phyloP scores from a whole-genome alignment of 352 stramenopile genomes.

The Pythium pyrilobum region DNA sequence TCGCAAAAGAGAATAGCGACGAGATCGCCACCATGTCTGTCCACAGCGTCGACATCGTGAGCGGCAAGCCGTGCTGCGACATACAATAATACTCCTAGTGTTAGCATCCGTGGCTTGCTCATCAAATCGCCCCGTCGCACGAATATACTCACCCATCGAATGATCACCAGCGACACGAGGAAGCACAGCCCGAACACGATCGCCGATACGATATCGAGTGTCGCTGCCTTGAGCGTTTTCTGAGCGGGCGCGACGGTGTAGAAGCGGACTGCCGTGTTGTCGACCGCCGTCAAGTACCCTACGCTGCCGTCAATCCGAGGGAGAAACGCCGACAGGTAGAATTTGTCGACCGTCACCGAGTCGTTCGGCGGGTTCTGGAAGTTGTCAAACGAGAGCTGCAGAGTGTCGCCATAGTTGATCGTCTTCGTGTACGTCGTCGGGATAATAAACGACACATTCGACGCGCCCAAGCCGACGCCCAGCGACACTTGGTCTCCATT shows the following conservation, averaged over 20 bases:
- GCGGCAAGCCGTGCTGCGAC: slow-evolving; percentile 56
- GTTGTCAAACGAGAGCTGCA: slow-evolving; percentile 57
- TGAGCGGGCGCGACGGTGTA: slow-evolving; percentile 31
- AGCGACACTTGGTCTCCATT: slow-evolving; percentile 28
- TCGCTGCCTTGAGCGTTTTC: slow-evolving; percentile 46
- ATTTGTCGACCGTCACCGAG: slow-evolving; percentile 52
- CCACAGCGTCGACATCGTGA: slow-evolving; percentile 81
- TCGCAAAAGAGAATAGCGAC: slow-evolving; percentile 76
- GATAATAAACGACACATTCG: slow-evolving; percentile 76
- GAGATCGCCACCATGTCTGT: slow-evolving; percentile 84
- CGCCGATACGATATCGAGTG: slow-evolving; percentile 63
- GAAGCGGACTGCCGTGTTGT: slow-evolving; percentile 36
- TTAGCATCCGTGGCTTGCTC: neutral
- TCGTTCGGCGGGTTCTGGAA: slow-evolving; percentile 64
- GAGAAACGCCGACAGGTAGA: slow-evolving; percentile 71
- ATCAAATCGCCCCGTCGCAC: neutral
- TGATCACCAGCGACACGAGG: slow-evolving; percentile 78
- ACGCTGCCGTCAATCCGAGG: too few species aligned
- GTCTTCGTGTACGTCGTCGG: slow-evolving; percentile 42
- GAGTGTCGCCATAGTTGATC: slow-evolving; percentile 71
- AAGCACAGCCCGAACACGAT: slow-evolving; percentile 76
- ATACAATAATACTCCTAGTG: neutral
- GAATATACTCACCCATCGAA: slow-evolving; percentile 52
- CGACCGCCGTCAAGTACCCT: slow-evolving; percentile 42
- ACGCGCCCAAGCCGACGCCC: slow-evolving; percentile 39